Evolutionary conservation across 805 yeast genomes (phyloP).

Genomic region (Saturnispora diversa): DNA sequence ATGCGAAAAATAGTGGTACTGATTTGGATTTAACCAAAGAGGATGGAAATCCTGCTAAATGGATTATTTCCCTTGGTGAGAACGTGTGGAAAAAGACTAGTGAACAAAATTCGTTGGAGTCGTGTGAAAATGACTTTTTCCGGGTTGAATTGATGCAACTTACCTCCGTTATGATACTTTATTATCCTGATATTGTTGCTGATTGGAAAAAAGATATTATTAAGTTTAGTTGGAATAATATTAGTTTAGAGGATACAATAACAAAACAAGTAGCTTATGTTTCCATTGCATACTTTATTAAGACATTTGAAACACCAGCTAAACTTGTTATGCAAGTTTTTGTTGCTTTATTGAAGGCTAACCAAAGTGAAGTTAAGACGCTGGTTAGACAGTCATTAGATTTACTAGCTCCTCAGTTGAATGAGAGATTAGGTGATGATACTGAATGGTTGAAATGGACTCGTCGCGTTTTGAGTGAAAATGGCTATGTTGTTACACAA

Average conservation of each 20-base stretch:
- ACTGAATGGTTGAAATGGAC: conserved; percentile 90
- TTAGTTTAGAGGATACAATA: conserved; percentile 79
- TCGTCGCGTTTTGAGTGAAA: conserved; percentile 83
- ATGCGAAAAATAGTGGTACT: conserved; percentile 43
- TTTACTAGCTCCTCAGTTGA: conserved; percentile 78
- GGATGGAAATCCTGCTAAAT: conserved; percentile 33
- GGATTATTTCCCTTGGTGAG: conserved; percentile 58
- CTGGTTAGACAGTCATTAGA: conserved; percentile 85
- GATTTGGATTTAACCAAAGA: conserved; percentile 14
- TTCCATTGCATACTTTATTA: conserved; percentile 76
- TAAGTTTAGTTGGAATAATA: conserved; percentile 89
- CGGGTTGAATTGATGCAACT: conserved; percentile 73
- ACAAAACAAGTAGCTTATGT: conserved; percentile 92
- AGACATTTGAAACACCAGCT: conserved; percentile 80
- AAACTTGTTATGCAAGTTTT: conserved; percentile 87
- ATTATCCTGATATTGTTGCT: conserved; percentile 51
- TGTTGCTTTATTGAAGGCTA: conserved; percentile 78
- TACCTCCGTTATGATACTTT: conserved; percentile 67
- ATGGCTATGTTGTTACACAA: conserved; percentile 77
- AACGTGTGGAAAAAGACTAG: conserved; percentile 67
- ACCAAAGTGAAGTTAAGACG: conserved; percentile 75
- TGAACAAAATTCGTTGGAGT: conserved; percentile 44
- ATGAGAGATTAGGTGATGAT: conserved; percentile 54
- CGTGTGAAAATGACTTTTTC: conserved; percentile 66
- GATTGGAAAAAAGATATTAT: conserved; percentile 75